Evolutionary conservation across 2,329 filamentous ascomycete genomes (phyloP).

Genomic region (Exophiala viscosa): DNA sequence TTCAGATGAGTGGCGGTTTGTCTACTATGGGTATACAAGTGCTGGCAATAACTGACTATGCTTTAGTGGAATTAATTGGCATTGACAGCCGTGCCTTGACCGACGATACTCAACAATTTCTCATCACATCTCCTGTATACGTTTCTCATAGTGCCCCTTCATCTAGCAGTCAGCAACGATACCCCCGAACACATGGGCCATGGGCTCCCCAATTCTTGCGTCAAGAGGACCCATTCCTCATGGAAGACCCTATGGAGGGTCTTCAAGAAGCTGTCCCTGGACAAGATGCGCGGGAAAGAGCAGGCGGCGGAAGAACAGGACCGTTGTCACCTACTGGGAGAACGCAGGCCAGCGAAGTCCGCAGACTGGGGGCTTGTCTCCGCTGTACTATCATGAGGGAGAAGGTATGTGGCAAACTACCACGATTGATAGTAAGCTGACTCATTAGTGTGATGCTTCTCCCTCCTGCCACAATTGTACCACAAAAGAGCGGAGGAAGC

Average conservation of each 20-base stretch:
- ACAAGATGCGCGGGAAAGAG: conserved; percentile 9
- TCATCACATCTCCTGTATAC: conserved; percentile 11
- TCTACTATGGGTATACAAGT: too few relatives aligned
- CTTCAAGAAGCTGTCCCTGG: background rate
- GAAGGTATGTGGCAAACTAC: conserved; percentile 16
- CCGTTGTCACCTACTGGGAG: conserved; percentile 15
- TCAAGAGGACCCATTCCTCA: conserved; percentile 6
- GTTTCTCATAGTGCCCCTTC: conserved; percentile 4
- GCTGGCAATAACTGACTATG: background rate
- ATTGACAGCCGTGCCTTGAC: conserved; percentile 14
- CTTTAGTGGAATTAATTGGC: conserved; percentile 14
- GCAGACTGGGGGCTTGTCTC: conserved; percentile 21
- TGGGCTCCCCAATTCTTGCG: conserved; percentile 15
- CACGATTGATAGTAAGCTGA: conserved; percentile 26
- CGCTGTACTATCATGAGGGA: conserved; percentile 25
- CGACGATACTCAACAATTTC: conserved; percentile 7
- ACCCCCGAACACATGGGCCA: conserved; percentile 6
- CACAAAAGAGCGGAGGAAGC: conserved; percentile 22
- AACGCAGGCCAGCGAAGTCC: conserved; percentile 19
- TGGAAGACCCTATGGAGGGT: conserved; percentile 3
- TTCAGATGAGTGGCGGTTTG: conserved; percentile 15
- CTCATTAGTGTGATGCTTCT: conserved; percentile 15
- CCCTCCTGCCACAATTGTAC: conserved; percentile 12
- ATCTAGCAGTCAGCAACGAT: conserved; percentile 10
- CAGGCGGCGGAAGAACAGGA: conserved; percentile 13